phyloP scores from a whole-genome alignment of 495 filamentous ascomycete genomes.

The Tuber umbilicatum region DNA sequence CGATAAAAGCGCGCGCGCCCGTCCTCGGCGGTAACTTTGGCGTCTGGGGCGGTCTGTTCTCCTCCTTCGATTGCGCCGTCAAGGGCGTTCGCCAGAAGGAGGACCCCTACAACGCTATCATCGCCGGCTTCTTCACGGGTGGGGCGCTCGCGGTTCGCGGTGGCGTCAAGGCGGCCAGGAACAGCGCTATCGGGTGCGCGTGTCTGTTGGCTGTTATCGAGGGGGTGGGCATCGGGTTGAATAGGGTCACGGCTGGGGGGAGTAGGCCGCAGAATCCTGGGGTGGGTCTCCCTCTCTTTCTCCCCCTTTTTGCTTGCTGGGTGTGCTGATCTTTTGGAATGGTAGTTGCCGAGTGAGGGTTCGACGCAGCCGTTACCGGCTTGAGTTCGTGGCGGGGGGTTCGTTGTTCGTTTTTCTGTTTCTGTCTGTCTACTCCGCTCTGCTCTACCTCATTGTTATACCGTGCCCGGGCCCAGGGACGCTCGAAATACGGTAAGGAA shows the following conservation, averaged over 20 bases:
- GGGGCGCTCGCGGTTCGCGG: slow-evolving; percentile 85
- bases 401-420: background rate
- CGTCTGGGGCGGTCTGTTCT: slow-evolving; percentile 93
- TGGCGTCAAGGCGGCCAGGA: slow-evolving; percentile 77
- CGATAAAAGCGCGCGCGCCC: slow-evolving; percentile 92
- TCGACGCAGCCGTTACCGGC: slow-evolving; percentile 22
- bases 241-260: slow-evolving; percentile 89
- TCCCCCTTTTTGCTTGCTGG: background rate
- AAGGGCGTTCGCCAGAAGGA: slow-evolving; percentile 95
- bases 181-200: slow-evolving; percentile 91
- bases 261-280: slow-evolving; percentile 53
- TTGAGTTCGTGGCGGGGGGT: background rate
- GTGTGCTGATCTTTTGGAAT: slow-evolving; percentile 8
- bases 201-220: slow-evolving; percentile 93
- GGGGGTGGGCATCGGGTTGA: slow-evolving; percentile 93
- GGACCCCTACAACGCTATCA: slow-evolving; percentile 92
- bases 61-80: slow-evolving; percentile 92
- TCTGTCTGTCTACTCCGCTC: slow-evolving; percentile 7
- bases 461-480: too few relatives aligned
- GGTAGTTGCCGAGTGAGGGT: slow-evolving; percentile 31
- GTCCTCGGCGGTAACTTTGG: slow-evolving; percentile 97
- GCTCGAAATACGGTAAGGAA: too few relatives aligned
- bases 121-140: slow-evolving; percentile 95
- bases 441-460: slow-evolving; percentile 31
- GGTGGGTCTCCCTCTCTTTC: slow-evolving; percentile 17